Percentiles rank a stretch among this genome's conserved stretches.
Conservation (phyloP, 2,329 filamentous ascomycete species). For the Fusarium penzigii region DNA sequence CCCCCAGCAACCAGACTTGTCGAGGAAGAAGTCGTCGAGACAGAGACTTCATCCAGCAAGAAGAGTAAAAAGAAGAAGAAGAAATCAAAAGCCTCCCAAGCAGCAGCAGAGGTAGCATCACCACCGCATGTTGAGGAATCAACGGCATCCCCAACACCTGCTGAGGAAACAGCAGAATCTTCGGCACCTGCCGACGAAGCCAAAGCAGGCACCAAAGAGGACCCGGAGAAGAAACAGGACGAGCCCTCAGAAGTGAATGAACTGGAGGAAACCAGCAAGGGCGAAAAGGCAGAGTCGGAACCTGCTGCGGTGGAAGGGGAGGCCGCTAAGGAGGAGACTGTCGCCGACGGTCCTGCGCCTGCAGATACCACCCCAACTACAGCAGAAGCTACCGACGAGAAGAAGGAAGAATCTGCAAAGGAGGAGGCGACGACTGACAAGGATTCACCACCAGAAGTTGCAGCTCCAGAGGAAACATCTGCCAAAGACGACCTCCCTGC, state of each 20-base stretch:
- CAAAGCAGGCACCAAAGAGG: conserved; percentile 20
- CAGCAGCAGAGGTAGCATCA: too few relatives aligned
- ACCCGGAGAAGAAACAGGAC: conserved; percentile 13
- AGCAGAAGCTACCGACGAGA: conserved; percentile 8
- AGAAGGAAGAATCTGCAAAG: conserved; percentile 12
- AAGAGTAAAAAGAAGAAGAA: conserved; percentile 28
- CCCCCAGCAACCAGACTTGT: conserved; percentile 3
- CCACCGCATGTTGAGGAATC: too few relatives aligned
- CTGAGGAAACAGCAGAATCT: conserved; percentile 4
- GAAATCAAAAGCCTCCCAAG: conserved; percentile 2
- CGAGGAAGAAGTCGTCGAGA: conserved; percentile 7
- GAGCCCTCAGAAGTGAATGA: not conserved
- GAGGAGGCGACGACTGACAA: not conserved
- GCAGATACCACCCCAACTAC: not conserved
- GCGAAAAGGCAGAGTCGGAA: conserved; percentile 9
- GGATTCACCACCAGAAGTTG: not conserved
- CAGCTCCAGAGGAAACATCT: conserved; percentile 2
- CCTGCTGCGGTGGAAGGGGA: conserved; percentile 2
- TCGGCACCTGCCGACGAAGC: conserved; percentile 8
- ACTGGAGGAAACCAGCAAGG: conserved; percentile 8
- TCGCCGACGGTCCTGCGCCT: not conserved
- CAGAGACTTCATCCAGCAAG: conserved; percentile 12
- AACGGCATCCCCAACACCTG: not conserved
- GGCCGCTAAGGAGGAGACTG: conserved; percentile 6
- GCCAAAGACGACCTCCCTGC: conserved; percentile 1